Evolutionary conservation across 441 rosid species (phyloP).

Genomic region (Bocquillonia castaneifolia): DNA sequence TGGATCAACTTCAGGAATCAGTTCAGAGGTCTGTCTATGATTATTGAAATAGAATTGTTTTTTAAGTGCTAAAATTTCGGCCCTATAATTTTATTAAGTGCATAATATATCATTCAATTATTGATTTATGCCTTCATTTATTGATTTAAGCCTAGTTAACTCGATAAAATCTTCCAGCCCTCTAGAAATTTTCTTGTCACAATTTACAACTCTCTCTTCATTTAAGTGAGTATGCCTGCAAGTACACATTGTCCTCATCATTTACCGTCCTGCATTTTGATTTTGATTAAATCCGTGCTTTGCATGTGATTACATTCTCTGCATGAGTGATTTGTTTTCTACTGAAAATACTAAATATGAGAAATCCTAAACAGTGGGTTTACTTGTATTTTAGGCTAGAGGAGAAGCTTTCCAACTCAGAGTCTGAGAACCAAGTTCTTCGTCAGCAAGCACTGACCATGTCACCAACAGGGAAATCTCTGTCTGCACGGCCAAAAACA

Average conservation of each 20-base stretch:
- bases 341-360: slow-evolving; percentile 12
- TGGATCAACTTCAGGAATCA: slow-evolving; percentile 94
- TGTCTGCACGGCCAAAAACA: slow-evolving; percentile 65
- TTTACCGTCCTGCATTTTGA: neutral
- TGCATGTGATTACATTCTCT: neutral
- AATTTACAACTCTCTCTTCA: neutral
- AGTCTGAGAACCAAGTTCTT: slow-evolving; percentile 98
- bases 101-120: neutral
- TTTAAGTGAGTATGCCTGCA: neutral
- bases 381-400: slow-evolving; percentile 55
- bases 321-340: neutral
- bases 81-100: neutral
- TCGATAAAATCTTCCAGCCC: slow-evolving; percentile 4
- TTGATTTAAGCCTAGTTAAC: neutral
- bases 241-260: neutral
- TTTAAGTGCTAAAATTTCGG: slow-evolving; percentile 7
- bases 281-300: neutral
- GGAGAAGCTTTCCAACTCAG: slow-evolving; percentile 94
- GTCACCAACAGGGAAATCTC: slow-evolving; percentile 86
- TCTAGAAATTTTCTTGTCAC: neutral
- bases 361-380: slow-evolving; percentile 2
- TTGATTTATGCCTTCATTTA: neutral
- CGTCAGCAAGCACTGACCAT: slow-evolving; percentile 96
- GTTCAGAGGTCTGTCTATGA: slow-evolving; percentile 74
- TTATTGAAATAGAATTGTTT: slow-evolving; percentile 5